Evolutionary conservation across 495 filamentous ascomycete genomes (phyloP).

Genomic region (Beverwykella pulmonaria): DNA sequence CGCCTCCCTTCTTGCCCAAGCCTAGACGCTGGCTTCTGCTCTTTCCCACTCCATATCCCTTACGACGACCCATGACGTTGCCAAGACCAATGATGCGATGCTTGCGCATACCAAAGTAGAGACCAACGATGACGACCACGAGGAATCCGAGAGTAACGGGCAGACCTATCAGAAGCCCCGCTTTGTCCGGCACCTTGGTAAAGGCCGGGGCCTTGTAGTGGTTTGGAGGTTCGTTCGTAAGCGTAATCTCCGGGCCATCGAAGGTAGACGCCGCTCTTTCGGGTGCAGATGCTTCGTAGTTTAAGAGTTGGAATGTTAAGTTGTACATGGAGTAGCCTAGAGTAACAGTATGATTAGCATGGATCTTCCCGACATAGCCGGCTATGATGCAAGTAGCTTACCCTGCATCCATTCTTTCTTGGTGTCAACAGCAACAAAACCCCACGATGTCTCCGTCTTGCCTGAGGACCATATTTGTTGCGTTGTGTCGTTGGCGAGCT

Average conservation of each 20-base stretch:
- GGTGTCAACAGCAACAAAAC: conserved; percentile 46
- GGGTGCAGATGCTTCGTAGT: conserved; percentile 14
- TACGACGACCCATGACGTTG: conserved; percentile 37
- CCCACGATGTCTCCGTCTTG: conserved; percentile 47
- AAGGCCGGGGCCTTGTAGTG: conserved; percentile 30
- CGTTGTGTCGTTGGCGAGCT: conserved; percentile 42
- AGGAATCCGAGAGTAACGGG: conserved; percentile 38
- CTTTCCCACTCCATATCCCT: conserved; percentile 37
- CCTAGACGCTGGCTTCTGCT: conserved; percentile 36
- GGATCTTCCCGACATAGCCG: neutral
- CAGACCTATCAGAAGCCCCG: conserved; percentile 37
- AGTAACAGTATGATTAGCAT: neutral
- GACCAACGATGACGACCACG: conserved; percentile 30
- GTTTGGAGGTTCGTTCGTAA: conserved; percentile 30
- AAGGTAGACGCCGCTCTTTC: conserved; percentile 10
- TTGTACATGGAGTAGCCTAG: conserved; percentile 32
- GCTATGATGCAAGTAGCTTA: neutral
- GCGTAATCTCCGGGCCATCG: conserved; percentile 31
- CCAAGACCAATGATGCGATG: conserved; percentile 40
- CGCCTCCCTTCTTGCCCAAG: conserved; percentile 38
- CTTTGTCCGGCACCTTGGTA: conserved; percentile 30
- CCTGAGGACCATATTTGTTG: conserved; percentile 47
- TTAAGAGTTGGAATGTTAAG: conserved; percentile 34
- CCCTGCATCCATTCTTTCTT: conserved; percentile 48
- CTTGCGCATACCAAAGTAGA: conserved; percentile 41